These are phyloP conservation scores for Nicotiana tomentosiformis DNA, from an alignment of 257 asterid species.

Conservation along the genomic window DNA sequence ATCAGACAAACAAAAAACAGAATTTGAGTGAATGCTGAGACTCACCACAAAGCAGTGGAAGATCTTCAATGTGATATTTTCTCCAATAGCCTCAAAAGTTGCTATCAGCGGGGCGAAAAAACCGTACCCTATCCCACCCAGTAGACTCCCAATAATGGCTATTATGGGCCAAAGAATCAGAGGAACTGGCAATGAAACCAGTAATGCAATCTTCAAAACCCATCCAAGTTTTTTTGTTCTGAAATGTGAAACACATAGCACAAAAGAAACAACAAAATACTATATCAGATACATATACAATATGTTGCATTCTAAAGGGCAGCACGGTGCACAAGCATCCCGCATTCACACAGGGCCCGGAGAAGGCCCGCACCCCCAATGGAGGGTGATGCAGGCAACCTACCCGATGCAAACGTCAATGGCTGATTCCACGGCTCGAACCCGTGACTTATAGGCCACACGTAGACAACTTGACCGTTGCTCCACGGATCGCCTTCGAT, in stretches of 20 bases:
- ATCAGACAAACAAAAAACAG: neutral
- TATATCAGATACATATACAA: neutral
- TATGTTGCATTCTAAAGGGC: neutral
- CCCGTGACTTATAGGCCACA: too few species aligned
- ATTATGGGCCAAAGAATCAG: conserved; percentile 61
- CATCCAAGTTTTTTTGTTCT: conserved; percentile 79
- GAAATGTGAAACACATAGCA: conserved; percentile 9
- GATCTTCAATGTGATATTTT: conserved; percentile 42
- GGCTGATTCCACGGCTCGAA: too few species aligned
- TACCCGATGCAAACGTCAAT: too few species aligned
- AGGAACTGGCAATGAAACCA: conserved; percentile 51
- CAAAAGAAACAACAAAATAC: neutral
- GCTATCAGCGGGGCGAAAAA: conserved; percentile 79
- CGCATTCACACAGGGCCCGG: too few species aligned
- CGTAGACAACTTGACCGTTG: too few species aligned
- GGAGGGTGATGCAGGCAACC: too few species aligned
- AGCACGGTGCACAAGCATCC: too few species aligned
- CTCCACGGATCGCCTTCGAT: too few species aligned
- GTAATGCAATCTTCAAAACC: conserved; percentile 51
- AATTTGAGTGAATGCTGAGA: neutral
- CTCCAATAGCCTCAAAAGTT: conserved; percentile 82
- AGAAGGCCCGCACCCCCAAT: too few species aligned
- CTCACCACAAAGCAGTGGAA: conserved; percentile 71
- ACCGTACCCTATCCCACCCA: conserved; percentile 77
- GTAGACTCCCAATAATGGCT: conserved; percentile 57